A percentile compares a stretch with the other conserved stretches of the same genome.
Evolutionary conservation across 2,329 filamentous ascomycete species (phyloP).

Genomic region (Cladosporium phlei): DNA sequence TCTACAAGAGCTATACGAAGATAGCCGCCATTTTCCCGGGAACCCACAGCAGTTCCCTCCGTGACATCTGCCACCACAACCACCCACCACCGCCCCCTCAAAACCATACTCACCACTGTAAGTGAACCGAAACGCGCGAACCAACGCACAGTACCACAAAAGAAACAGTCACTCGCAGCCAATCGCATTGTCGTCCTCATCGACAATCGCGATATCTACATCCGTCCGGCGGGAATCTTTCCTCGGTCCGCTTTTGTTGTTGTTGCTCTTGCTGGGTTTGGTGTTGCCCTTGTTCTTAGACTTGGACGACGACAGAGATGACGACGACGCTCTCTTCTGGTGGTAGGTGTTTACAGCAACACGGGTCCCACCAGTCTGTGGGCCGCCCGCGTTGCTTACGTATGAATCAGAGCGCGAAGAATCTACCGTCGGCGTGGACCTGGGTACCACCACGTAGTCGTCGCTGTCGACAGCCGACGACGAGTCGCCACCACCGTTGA

Average conservation of each 20-base stretch:
- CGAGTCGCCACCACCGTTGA: not conserved
- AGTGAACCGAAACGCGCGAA: not conserved
- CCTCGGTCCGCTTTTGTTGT: too few species aligned
- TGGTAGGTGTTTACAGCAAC: not conserved
- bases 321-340: not conserved
- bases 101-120: not conserved
- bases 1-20: not conserved
- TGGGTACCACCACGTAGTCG: constrained; percentile 10
- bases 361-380: not conserved
- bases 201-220: too few species aligned
- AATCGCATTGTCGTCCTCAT: not conserved
- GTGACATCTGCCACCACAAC: too few species aligned
- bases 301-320: not conserved
- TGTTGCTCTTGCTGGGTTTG: too few species aligned
- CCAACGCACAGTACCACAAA: not conserved
- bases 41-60: not conserved
- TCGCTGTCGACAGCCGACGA: constrained; percentile 9
- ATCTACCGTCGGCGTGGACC: not conserved
- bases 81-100: too few species aligned
- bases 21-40: not conserved
- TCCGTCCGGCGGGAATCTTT: too few species aligned
- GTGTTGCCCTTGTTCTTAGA: too few species aligned
- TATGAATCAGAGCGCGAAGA: not conserved
- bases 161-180: not conserved
- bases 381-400: not conserved